Conservation (phyloP, 345 rosid genomes). For the Clausena lansium region DNA sequence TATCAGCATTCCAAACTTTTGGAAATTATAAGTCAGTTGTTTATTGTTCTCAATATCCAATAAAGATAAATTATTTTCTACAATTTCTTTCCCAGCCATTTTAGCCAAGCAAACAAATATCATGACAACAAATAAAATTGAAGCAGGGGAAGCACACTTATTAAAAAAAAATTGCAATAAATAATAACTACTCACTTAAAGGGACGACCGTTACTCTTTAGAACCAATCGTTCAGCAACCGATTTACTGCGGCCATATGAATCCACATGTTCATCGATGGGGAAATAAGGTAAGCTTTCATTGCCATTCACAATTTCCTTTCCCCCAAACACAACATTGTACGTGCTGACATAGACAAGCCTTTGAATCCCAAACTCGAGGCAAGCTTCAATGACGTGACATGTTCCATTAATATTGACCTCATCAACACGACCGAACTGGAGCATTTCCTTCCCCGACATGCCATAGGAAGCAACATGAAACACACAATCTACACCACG, state of each 20-base stretch:
- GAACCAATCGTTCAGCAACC: constrained; percentile 78
- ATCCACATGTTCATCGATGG: constrained; percentile 73
- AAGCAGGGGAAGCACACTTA: too few species aligned
- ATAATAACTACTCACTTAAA: constrained; percentile 53
- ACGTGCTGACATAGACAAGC: constrained; percentile 82
- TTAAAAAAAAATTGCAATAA: background rate
- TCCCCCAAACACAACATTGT: constrained; percentile 90
- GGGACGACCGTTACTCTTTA: constrained; percentile 69
- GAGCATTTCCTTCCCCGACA: constrained; percentile 96
- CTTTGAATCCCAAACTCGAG: constrained; percentile 58
- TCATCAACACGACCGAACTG: constrained; percentile 77
- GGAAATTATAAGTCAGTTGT: background rate
- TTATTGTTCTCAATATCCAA: background rate
- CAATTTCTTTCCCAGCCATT: background rate
- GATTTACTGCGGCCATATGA: constrained; percentile 76
- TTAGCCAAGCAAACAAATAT: background rate
- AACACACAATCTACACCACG: constrained; percentile 75
- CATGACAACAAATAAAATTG: too few species aligned
- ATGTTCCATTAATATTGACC: constrained; percentile 83
- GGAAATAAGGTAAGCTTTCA: constrained; percentile 76
- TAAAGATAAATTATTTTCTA: too few species aligned
- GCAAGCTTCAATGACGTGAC: constrained; percentile 71
- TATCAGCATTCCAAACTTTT: background rate
- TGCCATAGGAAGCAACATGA: constrained; percentile 89
- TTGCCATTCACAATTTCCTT: constrained; percentile 80